Base-by-base conservation (phyloP, 139 green algal genomes). In the Protoeuglena noctilucae region DNA sequence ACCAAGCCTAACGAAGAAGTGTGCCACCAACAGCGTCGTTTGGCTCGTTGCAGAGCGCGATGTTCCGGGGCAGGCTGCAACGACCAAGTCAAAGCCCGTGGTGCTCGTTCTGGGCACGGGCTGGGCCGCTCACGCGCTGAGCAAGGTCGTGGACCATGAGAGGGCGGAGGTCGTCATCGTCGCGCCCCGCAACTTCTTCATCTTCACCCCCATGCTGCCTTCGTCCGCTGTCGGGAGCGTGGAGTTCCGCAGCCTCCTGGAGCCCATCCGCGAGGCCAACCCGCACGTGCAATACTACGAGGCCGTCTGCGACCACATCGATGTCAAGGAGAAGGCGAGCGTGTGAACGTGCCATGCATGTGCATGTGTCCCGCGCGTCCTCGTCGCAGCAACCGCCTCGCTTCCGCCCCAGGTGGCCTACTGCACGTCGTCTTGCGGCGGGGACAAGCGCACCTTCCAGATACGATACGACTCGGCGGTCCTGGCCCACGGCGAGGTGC, bases 151-250 rank as follows among this genome's bases (percentile, higher is more conserved):
- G 31, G 78, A 87, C 54, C 59, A 53, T 0, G 77, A 83, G n/a
- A n/a, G 28, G 30, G 81, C 67, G 51, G 77, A 86, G 25, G 73
- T 84, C 41, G 57, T 86, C 1, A 50, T 71, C 17, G 57, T 87
- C 6, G 70, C 54, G 4, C 79, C 79, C 0, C 60, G 69, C 57
- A 87, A 84, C 63, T 60, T 77, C 65, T 84, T 87, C 41, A 16
- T 86, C n/a, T 87, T 86, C 66, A 87, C 79, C 2, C 79, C 78
- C 53, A 81, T 87, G 73, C 72, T 87, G 34, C 77, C 77, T 3
- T 72, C 58, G 47, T 79, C 76, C 5, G 77, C 77, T 0, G 74
- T 83, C 7, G 79, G 79, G 40, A 81, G 67, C 3, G 62, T 78
- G 5, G 74, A 76, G 55, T 76, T 73, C 48, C 64, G 76, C 12